Percentiles rank a stretch among this genome's conserved stretches.
Conservation (phyloP, 331 rosid species). For the Pyracantha coccinea region DNA sequence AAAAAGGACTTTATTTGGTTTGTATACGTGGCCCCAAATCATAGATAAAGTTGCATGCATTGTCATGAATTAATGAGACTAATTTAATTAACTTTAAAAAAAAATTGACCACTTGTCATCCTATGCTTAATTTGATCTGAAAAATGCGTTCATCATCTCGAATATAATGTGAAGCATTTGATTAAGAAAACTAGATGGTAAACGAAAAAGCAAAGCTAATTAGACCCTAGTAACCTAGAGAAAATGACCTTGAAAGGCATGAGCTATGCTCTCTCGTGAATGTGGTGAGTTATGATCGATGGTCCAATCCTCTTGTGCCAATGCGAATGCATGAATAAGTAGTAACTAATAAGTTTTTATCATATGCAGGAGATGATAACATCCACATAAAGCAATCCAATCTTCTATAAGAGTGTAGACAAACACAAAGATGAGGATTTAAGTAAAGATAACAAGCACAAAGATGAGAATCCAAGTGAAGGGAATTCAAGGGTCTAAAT, state of each 20-base stretch:
- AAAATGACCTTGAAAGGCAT: background rate
- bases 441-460: no score
- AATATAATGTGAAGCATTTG: background rate
- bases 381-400: background rate
- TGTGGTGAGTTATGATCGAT: background rate
- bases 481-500: no score
- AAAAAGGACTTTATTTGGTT: background rate
- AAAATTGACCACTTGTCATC: background rate
- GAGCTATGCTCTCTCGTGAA: background rate
- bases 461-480: no score
- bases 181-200: background rate
- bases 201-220: background rate
- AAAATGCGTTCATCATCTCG: background rate
- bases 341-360: no score
- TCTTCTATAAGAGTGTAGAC: background rate
- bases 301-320: no score
- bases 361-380: background rate
- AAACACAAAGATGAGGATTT: no score
- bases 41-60: background rate
- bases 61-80: background rate
- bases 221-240: background rate
- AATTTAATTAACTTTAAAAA: background rate
- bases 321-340: no score
- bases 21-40: background rate
- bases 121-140: background rate